Percentiles rank a stretch among this genome's conserved stretches.
These are phyloP conservation scores for Inga laurina DNA, from an alignment of 306 rosid genomes.

Conservation along the genomic window DNA sequence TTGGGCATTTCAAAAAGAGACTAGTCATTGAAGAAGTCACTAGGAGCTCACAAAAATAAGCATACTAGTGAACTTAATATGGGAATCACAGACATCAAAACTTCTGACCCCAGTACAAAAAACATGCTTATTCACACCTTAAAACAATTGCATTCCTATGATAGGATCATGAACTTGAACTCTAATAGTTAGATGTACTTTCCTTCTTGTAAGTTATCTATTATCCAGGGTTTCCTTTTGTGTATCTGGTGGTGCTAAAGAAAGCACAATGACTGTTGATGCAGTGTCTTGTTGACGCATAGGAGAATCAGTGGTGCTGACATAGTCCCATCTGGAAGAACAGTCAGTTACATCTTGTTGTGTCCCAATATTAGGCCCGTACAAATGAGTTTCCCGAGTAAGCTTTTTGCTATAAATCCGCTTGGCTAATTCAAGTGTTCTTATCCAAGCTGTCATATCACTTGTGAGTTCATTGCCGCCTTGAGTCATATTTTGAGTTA, in stretches of 20 bases:
- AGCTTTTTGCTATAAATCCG: constrained; percentile 21
- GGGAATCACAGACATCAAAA: background rate
- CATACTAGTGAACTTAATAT: background rate
- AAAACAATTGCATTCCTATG: background rate
- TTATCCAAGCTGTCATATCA: constrained; percentile 26
- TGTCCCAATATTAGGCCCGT: background rate
- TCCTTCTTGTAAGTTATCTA: background rate
- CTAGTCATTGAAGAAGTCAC: background rate
- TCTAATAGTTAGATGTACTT: background rate
- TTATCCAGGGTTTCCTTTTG: constrained; percentile 20
- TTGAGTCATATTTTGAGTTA: constrained; percentile 17
- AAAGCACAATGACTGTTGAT: constrained; percentile 22
- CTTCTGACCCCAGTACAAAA: background rate
- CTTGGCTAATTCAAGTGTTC: constrained; percentile 21
- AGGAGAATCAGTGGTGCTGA: background rate
- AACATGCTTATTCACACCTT: background rate
- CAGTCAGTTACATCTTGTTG: constrained; percentile 16
- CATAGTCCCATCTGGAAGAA: constrained; percentile 16
- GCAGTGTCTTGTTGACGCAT: constrained; percentile 9
- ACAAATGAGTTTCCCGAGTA: background rate
- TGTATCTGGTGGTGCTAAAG: constrained; percentile 25
- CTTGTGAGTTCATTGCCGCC: constrained; percentile 12
- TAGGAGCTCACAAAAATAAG: background rate
- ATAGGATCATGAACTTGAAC: background rate
- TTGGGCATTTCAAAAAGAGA: background rate